Base-by-base conservation (phyloP, 2,329 filamentous ascomycete genomes). In the Nigrospora oryzae region DNA sequence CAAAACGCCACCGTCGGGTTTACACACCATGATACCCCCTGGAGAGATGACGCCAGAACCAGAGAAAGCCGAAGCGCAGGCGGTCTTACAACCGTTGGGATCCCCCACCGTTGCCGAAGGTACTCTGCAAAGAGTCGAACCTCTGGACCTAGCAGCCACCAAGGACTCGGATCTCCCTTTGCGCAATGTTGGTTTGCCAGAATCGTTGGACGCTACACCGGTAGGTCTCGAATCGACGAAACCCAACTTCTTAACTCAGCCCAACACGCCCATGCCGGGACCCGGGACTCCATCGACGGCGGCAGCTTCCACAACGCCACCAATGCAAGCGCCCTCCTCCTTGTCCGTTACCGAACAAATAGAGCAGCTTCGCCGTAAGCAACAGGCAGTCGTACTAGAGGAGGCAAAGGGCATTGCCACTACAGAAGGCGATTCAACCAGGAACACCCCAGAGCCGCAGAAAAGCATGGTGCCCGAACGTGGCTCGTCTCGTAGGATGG, bases 351-450 rank as follows among this genome's bases (percentile, higher is more conserved):
- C 54, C n/a, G 60, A 62, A 31, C 57, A 63, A 44, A 47, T 61
- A 13, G 56, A 62, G 36, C 53, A 75, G 46, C 63, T 77, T 44
- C 73, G 74, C 15, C 70, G 73, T 14, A 73, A 75, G 48, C 70
- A 76, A 23, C 64, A 65, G 36, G 56, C 62, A 3, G 51, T 56
- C 36, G 53, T 57, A 5, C 51, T 54, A 10, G 66, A 71, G 42
- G 54, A 52, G n/a, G 53, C 48, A 2, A 51, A 46, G 15, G 47
- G 49, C 13, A 46, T 53, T 15, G 39, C 55, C 35, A 45, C 46
- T 12, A 45, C 48, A 13, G 57, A 60, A 19, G 51, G 52, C 31
- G 51, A 53, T 36, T 42, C 46, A 15, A 19, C 36, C 19, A 48
- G 46, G 40, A 45, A 23, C 11, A 35, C 42, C 14, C n/a, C 40